These are phyloP conservation scores for Candida sanyaensis DNA, from an alignment of 1,139 yeast species.

Conservation along the genomic window DNA sequence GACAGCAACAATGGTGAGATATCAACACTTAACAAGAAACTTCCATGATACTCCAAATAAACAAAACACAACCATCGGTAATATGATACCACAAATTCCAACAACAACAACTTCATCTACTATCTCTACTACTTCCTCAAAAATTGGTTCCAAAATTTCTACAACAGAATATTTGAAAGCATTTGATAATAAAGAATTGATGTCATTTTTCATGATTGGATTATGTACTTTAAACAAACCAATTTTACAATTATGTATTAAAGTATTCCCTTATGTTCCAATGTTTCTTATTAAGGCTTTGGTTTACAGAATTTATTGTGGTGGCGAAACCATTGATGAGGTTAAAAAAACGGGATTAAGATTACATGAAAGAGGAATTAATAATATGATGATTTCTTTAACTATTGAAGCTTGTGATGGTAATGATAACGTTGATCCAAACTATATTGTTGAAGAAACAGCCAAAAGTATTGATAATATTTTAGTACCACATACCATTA, in stretches of 20 bases:
- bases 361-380: conserved; percentile 71
- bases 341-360: conserved; percentile 70
- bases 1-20: background rate
- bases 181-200: conserved; percentile 43
- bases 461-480: conserved; percentile 67
- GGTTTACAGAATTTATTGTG: conserved; percentile 85
- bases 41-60: conserved; percentile 22
- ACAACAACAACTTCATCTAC: background rate
- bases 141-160: conserved; percentile 2
- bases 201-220: conserved; percentile 69
- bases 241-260: conserved; percentile 59
- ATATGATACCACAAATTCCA: conserved; percentile 7
- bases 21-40: conserved; percentile 7
- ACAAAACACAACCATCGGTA: conserved; percentile 15
- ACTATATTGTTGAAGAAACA: conserved; percentile 66
- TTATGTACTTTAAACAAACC: conserved; percentile 65
- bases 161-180: conserved; percentile 34
- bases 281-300: conserved; percentile 66
- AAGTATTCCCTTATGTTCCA: conserved; percentile 76
- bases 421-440: conserved; percentile 58
- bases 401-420: conserved; percentile 95
- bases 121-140: conserved; percentile 1
- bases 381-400: conserved; percentile 91
- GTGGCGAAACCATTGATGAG: conserved; percentile 78
- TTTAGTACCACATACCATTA: conserved; percentile 67